These are phyloP conservation scores for Graphium sp. DNA, from an alignment of 2,329 filamentous ascomycete genomes.

Conservation along the genomic window DNA sequence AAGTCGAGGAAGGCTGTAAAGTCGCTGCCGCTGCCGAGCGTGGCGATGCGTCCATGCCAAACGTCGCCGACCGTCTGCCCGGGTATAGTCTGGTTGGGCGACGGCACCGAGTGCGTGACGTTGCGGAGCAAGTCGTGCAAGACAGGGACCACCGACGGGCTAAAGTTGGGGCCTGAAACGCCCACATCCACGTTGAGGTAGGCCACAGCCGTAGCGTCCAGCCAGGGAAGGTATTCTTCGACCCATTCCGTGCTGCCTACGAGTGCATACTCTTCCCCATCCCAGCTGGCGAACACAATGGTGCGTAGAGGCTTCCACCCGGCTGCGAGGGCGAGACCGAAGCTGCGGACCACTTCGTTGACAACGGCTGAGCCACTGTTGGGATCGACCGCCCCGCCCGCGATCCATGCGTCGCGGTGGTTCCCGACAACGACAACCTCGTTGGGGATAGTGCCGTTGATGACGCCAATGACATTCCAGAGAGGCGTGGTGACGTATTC, in stretches of 20 bases:
- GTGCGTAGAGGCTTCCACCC: slow-evolving; percentile 54
- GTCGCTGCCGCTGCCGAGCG: slow-evolving; percentile 58
- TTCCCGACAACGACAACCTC: slow-evolving; percentile 88
- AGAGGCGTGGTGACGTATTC: slow-evolving; percentile 67
- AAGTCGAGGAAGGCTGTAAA: slow-evolving; percentile 63
- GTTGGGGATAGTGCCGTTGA: slow-evolving; percentile 72
- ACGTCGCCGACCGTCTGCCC: slow-evolving; percentile 55
- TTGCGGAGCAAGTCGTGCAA: slow-evolving; percentile 58
- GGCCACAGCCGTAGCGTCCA: slow-evolving; percentile 54
- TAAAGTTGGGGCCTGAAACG: slow-evolving; percentile 46
- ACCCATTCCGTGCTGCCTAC: slow-evolving; percentile 87
- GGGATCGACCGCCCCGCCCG: slow-evolving; percentile 68
- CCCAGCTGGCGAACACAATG: slow-evolving; percentile 77
- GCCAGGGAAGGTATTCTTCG: slow-evolving; percentile 74
- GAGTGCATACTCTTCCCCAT: slow-evolving; percentile 73
- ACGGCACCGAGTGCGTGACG: slow-evolving; percentile 43
- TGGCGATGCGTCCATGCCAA: slow-evolving; percentile 44
- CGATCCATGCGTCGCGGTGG: slow-evolving; percentile 80
- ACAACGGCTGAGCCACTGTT: slow-evolving; percentile 68
- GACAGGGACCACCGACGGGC: slow-evolving; percentile 52
- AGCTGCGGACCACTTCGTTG: slow-evolving; percentile 62
- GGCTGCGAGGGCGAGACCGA: slow-evolving; percentile 51
- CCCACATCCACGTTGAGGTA: slow-evolving; percentile 80
- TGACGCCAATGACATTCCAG: slow-evolving; percentile 84
- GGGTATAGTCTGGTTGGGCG: slow-evolving; percentile 60